These are phyloP conservation scores for Raffaelea deltoideospora DNA, from an alignment of 2,329 filamentous ascomycete genomes.

Conservation along the genomic window DNA sequence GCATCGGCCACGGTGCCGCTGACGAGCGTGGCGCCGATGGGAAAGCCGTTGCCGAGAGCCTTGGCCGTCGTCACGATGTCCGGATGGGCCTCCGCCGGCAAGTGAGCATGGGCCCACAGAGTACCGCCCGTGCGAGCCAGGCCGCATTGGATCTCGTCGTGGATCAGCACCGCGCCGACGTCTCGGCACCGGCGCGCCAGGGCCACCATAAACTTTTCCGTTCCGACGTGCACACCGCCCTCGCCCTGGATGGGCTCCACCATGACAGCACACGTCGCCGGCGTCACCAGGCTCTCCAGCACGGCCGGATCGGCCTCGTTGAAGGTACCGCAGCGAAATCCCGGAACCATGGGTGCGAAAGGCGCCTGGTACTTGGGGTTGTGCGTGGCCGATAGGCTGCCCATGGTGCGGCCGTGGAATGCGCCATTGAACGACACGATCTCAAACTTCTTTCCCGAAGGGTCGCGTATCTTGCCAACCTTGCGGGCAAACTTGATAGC, in stretches of 20 bases:
- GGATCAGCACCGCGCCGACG: constrained; percentile 78
- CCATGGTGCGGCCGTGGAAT: constrained; percentile 96
- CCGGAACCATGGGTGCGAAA: constrained; percentile 89
- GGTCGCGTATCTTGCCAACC: constrained; percentile 61
- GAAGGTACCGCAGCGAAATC: constrained; percentile 73
- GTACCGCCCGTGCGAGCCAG: constrained; percentile 64
- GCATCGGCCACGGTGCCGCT: constrained; percentile 49
- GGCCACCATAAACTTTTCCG: constrained; percentile 66
- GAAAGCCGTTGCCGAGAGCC: constrained; percentile 90
- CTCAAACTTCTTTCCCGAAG: constrained; percentile 60
- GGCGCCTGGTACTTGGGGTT: constrained; percentile 97
- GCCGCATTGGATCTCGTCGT: constrained; percentile 96
- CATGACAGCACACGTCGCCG: constrained; percentile 83
- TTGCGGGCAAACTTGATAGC: constrained; percentile 96
- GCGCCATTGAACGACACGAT: constrained; percentile 82
- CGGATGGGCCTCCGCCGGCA: constrained; percentile 70
- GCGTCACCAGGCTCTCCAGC: constrained; percentile 60
- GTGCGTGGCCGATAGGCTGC: constrained; percentile 82
- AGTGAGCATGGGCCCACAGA: constrained; percentile 73
- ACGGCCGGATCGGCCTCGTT: constrained; percentile 69
- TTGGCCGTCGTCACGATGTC: constrained; percentile 92
- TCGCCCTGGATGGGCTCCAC: constrained; percentile 97
- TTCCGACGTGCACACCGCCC: constrained; percentile 77
- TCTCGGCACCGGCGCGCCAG: constrained; percentile 74
- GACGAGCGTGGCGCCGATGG: constrained; percentile 68